Conservation (phyloP, 306 rosid genomes). For the Prunus mongolica region DNA sequence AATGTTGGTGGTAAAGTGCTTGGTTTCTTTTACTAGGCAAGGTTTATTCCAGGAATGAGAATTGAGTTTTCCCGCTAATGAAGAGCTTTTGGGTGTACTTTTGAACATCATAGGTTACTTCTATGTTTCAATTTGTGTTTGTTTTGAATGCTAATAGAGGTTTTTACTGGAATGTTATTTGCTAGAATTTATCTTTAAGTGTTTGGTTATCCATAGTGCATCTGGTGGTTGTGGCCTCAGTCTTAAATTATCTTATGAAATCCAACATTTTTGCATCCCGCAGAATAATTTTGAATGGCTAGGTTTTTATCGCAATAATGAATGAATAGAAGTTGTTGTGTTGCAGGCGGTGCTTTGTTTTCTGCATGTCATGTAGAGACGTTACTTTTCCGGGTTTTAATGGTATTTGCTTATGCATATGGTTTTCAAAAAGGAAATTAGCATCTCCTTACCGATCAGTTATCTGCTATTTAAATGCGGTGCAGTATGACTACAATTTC, state of each 20-base stretch:
- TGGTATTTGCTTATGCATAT: no score
- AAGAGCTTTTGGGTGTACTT: conserved; percentile 12
- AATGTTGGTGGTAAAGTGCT: conserved; percentile 62
- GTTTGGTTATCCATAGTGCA: neutral
- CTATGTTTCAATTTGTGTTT: conserved; percentile 9
- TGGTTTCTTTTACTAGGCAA: conserved; percentile 50
- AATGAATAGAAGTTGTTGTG: neutral
- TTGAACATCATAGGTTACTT: conserved; percentile 13
- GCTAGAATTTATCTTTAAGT: neutral
- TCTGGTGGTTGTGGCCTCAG: neutral
- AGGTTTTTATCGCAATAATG: no score
- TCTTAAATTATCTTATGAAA: neutral
- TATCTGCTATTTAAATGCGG: neutral
- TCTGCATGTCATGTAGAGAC: neutral
- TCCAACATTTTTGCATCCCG: neutral
- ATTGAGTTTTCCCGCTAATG: neutral
- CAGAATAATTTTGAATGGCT: neutral
- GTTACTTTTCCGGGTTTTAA: neutral
- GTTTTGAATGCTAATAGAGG: conserved; percentile 3
- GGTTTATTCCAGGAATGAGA: neutral
- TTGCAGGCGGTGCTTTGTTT: neutral
- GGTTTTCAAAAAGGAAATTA: neutral
- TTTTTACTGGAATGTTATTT: neutral
- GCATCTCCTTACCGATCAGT: neutral
- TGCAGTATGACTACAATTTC: neutral